phyloP scores from a whole-genome alignment of 1,284 basidiomycete genomes.

The Pascua guehoae region DNA sequence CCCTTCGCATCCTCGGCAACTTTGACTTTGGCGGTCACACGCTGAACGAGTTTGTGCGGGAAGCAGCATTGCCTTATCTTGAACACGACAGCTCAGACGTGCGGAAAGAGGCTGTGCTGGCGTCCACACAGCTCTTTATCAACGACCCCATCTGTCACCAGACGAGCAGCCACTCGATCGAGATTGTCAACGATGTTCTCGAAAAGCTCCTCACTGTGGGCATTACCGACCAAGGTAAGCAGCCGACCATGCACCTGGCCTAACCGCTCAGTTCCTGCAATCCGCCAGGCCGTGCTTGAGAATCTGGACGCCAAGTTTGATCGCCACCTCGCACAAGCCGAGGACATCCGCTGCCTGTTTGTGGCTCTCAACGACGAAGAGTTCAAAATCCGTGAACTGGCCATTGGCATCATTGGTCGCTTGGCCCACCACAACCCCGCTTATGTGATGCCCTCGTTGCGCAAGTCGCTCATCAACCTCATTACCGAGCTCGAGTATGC shows the following conservation, averaged over 20 bases:
- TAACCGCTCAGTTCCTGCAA: conserved; percentile 47
- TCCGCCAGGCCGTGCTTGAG: conserved; percentile 82
- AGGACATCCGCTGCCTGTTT: conserved; percentile 94
- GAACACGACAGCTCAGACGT: conserved; percentile 90
- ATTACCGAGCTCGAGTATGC: conserved; percentile 97
- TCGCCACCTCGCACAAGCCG: conserved; percentile 96
- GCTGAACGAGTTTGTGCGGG: conserved; percentile 93
- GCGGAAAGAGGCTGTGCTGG: conserved; percentile 83
- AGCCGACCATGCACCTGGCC: too few relatives aligned
- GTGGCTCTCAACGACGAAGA: conserved; percentile 97
- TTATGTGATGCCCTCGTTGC: conserved; percentile 95
- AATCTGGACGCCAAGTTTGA: conserved; percentile 93
- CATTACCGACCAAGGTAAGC: conserved; percentile 83
- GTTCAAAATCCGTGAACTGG: conserved; percentile 87
- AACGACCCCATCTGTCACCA: conserved; percentile 96
- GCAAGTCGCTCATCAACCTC: conserved; percentile 94
- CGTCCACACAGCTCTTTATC: conserved; percentile 87
- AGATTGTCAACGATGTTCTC: conserved; percentile 95
- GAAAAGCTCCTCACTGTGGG: conserved; percentile 96
- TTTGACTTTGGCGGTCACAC: conserved; percentile 96
- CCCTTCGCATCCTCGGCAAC: conserved; percentile 79
- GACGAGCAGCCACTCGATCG: conserved; percentile 92
- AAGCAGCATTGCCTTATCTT: conserved; percentile 86
- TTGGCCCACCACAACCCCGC: conserved; percentile 95
- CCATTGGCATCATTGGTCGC: conserved; percentile 87